phyloP scores from a whole-genome alignment of 352 stramenopile species.

The Pythium apleroticum region DNA sequence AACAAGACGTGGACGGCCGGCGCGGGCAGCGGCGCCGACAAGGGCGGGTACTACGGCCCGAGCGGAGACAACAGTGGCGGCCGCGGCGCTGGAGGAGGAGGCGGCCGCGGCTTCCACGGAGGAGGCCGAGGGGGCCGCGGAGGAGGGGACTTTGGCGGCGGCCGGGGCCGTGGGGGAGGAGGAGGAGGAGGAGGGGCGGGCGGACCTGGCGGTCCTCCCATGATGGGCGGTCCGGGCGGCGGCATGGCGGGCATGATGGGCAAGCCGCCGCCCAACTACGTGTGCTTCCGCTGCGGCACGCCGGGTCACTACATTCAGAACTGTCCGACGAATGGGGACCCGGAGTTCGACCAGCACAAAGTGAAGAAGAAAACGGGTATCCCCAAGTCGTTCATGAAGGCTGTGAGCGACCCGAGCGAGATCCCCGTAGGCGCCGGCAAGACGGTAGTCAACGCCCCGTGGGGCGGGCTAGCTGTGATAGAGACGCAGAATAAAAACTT shows the following conservation, averaged over 20 bases:
- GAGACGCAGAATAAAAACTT: constrained; percentile 91
- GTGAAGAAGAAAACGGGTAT: constrained; percentile 89
- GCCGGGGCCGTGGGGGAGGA: constrained; percentile 15
- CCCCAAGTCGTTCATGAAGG: constrained; percentile 88
- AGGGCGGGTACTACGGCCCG: constrained; percentile 79
- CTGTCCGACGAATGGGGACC: constrained; percentile 86
- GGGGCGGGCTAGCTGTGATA: constrained; percentile 88
- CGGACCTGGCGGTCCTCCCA: constrained; percentile 9
- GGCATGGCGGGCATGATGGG: constrained; percentile 46
- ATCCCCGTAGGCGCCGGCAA: constrained; percentile 80
- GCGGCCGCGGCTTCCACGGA: constrained; percentile 18
- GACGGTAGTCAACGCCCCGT: constrained; percentile 86
- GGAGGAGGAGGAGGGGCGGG: constrained; percentile 14
- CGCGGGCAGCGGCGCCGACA: constrained; percentile 73
- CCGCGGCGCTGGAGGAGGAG: constrained; percentile 37
- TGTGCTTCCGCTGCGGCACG: constrained; percentile 83
- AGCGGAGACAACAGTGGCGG: constrained; percentile 38
- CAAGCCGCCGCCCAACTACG: constrained; percentile 80
- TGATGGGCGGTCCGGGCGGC: constrained; percentile 17
- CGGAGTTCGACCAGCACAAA: constrained; percentile 85
- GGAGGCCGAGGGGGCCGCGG: constrained; percentile 12
- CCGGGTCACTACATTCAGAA: constrained; percentile 89
- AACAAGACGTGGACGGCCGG: constrained; percentile 87
- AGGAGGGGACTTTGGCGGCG: constrained; percentile 30
- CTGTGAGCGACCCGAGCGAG: constrained; percentile 82